Conservation (phyloP, 768 basidiomycete genomes). For the Tremella fuciformis region DNA sequence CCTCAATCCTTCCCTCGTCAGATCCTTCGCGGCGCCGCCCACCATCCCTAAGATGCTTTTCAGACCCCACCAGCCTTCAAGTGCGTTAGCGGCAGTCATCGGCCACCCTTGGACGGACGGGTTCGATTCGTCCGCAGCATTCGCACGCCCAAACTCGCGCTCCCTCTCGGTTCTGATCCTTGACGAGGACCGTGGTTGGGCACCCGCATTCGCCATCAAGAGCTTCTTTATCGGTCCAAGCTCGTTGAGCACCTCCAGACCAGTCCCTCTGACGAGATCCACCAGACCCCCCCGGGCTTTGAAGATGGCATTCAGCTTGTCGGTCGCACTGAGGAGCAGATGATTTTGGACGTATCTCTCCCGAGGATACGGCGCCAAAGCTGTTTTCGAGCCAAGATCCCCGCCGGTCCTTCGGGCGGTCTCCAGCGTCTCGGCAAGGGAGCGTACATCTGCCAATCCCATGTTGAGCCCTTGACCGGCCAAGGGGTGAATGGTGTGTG, state of each 20-base stretch:
- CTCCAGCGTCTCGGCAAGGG: constrained; percentile 66
- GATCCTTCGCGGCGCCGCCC: constrained; percentile 28
- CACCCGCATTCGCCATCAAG: constrained; percentile 77
- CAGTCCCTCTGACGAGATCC: constrained; percentile 82
- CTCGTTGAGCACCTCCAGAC: constrained; percentile 88
- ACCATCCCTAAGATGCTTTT: constrained; percentile 33
- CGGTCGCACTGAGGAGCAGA: constrained; percentile 73
- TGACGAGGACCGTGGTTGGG: constrained; percentile 21
- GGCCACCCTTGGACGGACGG: constrained; percentile 35
- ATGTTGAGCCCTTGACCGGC: constrained; percentile 95
- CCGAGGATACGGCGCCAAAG: constrained; percentile 71
- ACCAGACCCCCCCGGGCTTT: constrained; percentile 63
- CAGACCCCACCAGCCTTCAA: constrained; percentile 45
- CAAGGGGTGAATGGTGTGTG: constrained; percentile 89
- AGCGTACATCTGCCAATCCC: constrained; percentile 81
- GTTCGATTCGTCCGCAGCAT: constrained; percentile 10
- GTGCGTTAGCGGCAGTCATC: constrained; percentile 29
- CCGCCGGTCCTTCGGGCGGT: constrained; percentile 63
- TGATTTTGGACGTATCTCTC: constrained; percentile 85
- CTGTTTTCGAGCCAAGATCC: constrained; percentile 78
- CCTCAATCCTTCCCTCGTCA: constrained; percentile 19
- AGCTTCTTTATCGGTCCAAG: constrained; percentile 75
- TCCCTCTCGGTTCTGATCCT: constrained; percentile 7
- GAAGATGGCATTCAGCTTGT: constrained; percentile 89
- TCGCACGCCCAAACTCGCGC: constrained; percentile 24